Percentiles rank a stretch among this genome's conserved stretches.
These are phyloP conservation scores for Solanum infundibuliforme DNA, from an alignment of 257 asterid genomes.

Conservation along the genomic window DNA sequence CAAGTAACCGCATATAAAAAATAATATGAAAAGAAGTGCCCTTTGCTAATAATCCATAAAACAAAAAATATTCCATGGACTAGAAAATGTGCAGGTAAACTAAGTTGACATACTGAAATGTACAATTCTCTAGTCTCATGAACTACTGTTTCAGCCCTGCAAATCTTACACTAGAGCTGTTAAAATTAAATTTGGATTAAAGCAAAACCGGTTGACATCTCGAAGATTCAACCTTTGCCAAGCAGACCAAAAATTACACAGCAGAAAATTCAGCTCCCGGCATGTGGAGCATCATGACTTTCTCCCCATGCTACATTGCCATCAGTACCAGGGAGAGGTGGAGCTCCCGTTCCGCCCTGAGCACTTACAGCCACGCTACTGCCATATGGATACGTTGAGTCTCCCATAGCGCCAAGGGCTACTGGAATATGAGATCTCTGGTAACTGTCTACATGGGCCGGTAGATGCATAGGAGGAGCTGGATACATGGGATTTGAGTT, in stretches of 20 bases:
- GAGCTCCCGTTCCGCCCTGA: conserved; percentile 9
- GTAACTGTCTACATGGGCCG: conserved; percentile 18
- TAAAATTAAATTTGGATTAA: neutral
- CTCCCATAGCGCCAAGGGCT: conserved; percentile 15
- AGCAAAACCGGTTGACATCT: neutral
- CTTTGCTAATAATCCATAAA: neutral
- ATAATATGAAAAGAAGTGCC: neutral
- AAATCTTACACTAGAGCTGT: neutral
- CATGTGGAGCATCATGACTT: conserved; percentile 22
- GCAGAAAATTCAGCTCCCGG: conserved; percentile 16
- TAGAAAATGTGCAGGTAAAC: neutral
- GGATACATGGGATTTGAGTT: conserved; percentile 25
- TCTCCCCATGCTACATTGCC: conserved; percentile 24
- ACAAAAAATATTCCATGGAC: neutral
- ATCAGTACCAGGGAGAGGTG: conserved; percentile 1
- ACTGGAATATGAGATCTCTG: conserved; percentile 14
- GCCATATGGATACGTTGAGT: conserved; percentile 28
- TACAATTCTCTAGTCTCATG: neutral
- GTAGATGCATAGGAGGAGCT: conserved; percentile 14
- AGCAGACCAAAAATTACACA: neutral
- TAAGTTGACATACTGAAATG: neutral
- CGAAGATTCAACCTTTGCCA: neutral
- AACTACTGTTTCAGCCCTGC: neutral
- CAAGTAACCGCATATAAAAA: neutral
- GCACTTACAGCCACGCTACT: conserved; percentile 9